Percentiles rank a stretch among this genome's conserved stretches.
phyloP scores from a whole-genome alignment of 768 basidiomycete species.

The Termitomyces sp. region DNA sequence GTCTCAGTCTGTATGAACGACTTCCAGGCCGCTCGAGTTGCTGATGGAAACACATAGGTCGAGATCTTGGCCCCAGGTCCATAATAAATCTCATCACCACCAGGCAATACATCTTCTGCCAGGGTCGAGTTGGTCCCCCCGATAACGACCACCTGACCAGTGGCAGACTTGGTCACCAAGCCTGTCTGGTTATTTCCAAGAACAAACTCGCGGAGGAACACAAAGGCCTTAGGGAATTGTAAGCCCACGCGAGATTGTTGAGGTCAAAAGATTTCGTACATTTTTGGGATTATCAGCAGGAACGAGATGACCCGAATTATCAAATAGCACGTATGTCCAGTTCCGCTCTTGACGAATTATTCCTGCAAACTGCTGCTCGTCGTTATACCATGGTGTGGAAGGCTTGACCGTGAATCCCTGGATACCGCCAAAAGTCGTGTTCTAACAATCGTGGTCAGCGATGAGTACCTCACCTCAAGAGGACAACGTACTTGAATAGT shows the following conservation, averaged over 20 bases:
- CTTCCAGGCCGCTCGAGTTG: conserved; percentile 53
- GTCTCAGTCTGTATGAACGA: conserved; percentile 40
- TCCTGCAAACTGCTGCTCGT: conserved; percentile 53
- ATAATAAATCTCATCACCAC: conserved; percentile 51
- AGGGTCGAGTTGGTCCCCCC: conserved; percentile 48
- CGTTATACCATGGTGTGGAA: conserved; percentile 62
- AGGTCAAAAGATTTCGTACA: conserved; percentile 21
- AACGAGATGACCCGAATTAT: conserved; percentile 38
- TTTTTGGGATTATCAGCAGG: conserved; percentile 27
- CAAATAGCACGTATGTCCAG: conserved; percentile 48
- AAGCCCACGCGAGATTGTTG: neutral
- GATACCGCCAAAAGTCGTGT: conserved; percentile 75
- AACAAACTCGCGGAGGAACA: conserved; percentile 62
- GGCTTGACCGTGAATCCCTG: conserved; percentile 70
- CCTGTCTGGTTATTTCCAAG: conserved; percentile 59
- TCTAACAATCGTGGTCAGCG: conserved; percentile 30
- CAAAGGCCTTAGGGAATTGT: conserved; percentile 41
- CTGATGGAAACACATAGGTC: conserved; percentile 49
- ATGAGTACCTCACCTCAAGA: neutral
- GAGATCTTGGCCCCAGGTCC: conserved; percentile 45
- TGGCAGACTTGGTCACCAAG: conserved; percentile 32
- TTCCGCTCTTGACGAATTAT: conserved; percentile 72
- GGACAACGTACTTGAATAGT: conserved; percentile 42
- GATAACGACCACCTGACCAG: conserved; percentile 26
- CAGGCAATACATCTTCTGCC: conserved; percentile 42